Evolutionary conservation across 768 basidiomycete species (phyloP), one percentile per base, ranked within the genome.

Genomic region (Hebeloma cylindrosporum): DNA sequence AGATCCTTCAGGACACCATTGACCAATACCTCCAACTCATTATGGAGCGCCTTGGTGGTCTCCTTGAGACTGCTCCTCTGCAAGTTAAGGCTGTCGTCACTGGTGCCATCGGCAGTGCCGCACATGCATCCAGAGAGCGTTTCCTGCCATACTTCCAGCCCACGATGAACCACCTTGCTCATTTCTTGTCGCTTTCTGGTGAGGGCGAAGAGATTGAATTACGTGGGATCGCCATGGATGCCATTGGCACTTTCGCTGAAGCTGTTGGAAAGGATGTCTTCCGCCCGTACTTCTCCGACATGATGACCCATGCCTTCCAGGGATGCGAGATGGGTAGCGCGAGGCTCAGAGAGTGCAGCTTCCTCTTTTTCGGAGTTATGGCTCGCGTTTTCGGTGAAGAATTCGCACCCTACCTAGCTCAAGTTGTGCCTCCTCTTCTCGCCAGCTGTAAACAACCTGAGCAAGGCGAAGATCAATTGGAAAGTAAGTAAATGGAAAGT

Each of bases 311-410:
- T 54, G 93, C 94, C 2, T 93, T 97, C 75, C 79, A 87, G 52
- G 93, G 90, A 34, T 80, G 93, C 45, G 82, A 86, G 50, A 80
- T 92, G 67, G 89, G 89, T 44, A 89, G 86, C 53, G 83, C 91
- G 2, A 78, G 93, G 48, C 73, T 98, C 49, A 78, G 89, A 58
- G 96, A 99, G 65, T 96, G 93, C 68, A 89, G 86, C 59, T 98
- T 96, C 82, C 72, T 99, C 53, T 97, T 97, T 82, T 98, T 98
- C 58, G 92, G 93, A 44, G 93, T 95, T 51, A 94, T 99, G 88
- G 89, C 93, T n/a, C 80, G 88, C 36, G 93, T 99, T 13, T 99
- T 96, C 59, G 89, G 82, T 37, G 91, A 91, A 45, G 93, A 98
- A 58, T 98, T 98, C 57, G 85, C 92, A 2, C 75, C 77, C 2